A percentile compares a stretch with the other conserved stretches of the same genome.
Conservation (phyloP, 371 early-diverging fungal species). For the Umbelopsis sp. region DNA sequence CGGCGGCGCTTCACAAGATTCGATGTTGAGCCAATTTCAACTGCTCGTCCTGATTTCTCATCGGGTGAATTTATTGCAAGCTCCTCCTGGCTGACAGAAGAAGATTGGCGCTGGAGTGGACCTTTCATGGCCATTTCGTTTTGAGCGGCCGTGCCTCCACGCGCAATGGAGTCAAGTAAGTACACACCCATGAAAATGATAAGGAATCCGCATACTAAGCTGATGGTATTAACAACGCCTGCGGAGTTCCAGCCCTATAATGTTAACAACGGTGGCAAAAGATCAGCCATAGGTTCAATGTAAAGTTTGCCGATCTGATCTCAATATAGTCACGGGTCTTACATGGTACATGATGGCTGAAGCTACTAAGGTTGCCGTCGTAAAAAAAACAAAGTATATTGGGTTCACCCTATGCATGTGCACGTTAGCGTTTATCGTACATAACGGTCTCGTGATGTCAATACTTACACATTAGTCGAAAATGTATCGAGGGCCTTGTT, state of each 20-base stretch:
- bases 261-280: neutral
- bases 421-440: too few species aligned
- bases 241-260: constrained; percentile 72
- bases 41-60: neutral
- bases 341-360: constrained; percentile 75
- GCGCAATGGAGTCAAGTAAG: constrained; percentile 50
- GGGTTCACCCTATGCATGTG: constrained; percentile 61
- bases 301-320: neutral
- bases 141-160: constrained; percentile 1
- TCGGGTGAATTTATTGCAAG: neutral
- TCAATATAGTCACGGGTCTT: neutral
- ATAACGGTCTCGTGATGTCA: neutral
- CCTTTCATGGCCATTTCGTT: neutral
- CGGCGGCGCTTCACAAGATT: neutral
- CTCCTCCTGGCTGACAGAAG: neutral
- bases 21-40: too few species aligned
- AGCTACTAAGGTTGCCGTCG: constrained; percentile 84
- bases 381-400: constrained; percentile 89
- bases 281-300: neutral
- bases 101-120: neutral
- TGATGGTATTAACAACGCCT: constrained; percentile 67
- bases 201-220: constrained; percentile 82
- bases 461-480: constrained; percentile 77
- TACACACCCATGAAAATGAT: constrained; percentile 89
- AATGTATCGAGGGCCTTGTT: constrained; percentile 94